Evolutionary conservation across 441 rosid genomes (phyloP).

Genomic region (Pelargonium cotyledonis): DNA sequence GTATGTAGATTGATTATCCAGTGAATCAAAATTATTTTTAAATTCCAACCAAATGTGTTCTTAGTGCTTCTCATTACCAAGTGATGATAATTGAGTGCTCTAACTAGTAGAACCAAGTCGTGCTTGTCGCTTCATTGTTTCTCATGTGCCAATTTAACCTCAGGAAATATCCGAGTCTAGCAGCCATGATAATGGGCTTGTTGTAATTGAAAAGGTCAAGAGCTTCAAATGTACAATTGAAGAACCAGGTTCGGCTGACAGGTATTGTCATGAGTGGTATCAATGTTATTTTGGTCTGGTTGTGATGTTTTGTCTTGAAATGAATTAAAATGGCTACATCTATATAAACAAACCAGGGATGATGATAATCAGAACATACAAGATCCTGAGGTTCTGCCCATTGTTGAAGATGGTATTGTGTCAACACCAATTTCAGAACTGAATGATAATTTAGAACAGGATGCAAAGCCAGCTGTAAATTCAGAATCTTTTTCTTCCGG

Average conservation of each 20-base stretch:
- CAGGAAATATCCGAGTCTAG: constrained; percentile 58
- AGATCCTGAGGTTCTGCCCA: constrained; percentile 32
- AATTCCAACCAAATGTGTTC: not conserved
- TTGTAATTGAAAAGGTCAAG: constrained; percentile 35
- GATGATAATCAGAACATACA: constrained; percentile 30
- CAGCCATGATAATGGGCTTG: constrained; percentile 47
- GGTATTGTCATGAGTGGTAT: constrained; percentile 37
- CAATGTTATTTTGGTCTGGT: constrained; percentile 14
- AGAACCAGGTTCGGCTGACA: constrained; percentile 34
- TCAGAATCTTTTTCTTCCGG: constrained; percentile 32
- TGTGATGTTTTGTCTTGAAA: constrained; percentile 7
- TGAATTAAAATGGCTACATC: constrained; percentile 16
- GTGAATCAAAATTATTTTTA: not conserved
- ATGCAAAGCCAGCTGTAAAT: constrained; percentile 25
- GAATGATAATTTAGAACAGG: constrained; percentile 30
- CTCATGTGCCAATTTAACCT: constrained; percentile 10
- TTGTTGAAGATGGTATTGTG: constrained; percentile 33
- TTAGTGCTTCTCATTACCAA: not conserved
- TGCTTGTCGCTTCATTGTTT: constrained; percentile 3
- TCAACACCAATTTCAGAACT: constrained; percentile 23
- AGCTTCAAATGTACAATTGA: constrained; percentile 27
- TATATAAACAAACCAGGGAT: constrained; percentile 45
- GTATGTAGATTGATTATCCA: not conserved
- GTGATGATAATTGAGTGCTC: not conserved
- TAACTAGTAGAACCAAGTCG: not conserved